Evolutionary conservation across 1,284 basidiomycete genomes (phyloP).

Genomic region (Puccinia polysora): DNA sequence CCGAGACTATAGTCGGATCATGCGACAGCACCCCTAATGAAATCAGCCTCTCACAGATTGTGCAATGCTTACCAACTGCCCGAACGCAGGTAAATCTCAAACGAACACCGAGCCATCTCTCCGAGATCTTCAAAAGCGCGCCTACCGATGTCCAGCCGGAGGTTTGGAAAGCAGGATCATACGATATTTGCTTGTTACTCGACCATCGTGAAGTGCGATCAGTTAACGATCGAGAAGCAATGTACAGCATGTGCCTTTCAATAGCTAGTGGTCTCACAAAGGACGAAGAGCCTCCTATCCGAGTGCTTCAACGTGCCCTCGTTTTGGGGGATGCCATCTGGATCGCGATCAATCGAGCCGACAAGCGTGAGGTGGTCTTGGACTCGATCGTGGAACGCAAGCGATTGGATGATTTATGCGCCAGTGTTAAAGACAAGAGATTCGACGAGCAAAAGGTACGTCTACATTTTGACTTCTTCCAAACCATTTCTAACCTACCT

Average conservation of each 20-base stretch:
- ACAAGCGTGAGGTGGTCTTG: constrained; percentile 53
- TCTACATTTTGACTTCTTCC: not conserved
- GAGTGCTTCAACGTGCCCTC: constrained; percentile 57
- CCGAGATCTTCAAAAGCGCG: not conserved
- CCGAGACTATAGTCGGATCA: too few relatives aligned
- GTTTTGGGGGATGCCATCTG: constrained; percentile 60
- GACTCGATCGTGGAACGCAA: constrained; percentile 61
- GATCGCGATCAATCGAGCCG: constrained; percentile 56
- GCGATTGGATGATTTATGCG: constrained; percentile 58
- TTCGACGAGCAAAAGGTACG: constrained; percentile 59
- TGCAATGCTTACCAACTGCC: not conserved
- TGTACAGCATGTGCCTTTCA: constrained; percentile 54
- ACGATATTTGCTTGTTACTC: constrained; percentile 58
- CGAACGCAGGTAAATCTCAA: not conserved
- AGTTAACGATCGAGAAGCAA: constrained; percentile 51
- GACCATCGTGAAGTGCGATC: constrained; percentile 58
- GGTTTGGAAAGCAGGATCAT: constrained; percentile 56
- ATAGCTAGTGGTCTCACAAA: constrained; percentile 1
- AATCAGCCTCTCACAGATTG: too few relatives aligned
- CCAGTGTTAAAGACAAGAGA: constrained; percentile 58
- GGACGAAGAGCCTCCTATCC: constrained; percentile 52
- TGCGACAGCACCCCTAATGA: too few relatives aligned
- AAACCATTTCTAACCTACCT: not conserved
- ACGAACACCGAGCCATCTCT: not conserved
- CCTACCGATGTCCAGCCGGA: constrained; percentile 53